Evolutionary conservation across 2,329 filamentous ascomycete genomes (phyloP).

Genomic region (Beauveria varroae): DNA sequence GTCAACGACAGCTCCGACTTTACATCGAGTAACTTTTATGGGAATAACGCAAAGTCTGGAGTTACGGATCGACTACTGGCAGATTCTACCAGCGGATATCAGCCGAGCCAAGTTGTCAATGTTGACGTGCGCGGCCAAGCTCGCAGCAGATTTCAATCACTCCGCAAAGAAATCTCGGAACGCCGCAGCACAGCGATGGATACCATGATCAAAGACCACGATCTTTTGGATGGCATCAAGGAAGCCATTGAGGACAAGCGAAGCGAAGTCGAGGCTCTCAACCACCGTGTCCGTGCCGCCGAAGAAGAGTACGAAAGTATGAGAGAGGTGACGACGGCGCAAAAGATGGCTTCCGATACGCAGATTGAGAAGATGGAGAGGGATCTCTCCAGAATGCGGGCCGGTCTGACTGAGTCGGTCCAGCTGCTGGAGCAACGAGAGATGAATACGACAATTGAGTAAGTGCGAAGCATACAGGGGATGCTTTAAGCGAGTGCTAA

Average conservation of each 20-base stretch:
- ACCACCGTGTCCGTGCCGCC: slow-evolving; percentile 79
- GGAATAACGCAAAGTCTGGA: slow-evolving; percentile 23
- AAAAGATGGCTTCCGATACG: slow-evolving; percentile 81
- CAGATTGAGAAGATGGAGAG: slow-evolving; percentile 99
- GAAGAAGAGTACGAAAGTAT: slow-evolving; percentile 93
- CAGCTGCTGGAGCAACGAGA: slow-evolving; percentile 90
- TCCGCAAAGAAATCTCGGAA: slow-evolving; percentile 90
- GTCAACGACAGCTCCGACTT: slow-evolving; percentile 75
- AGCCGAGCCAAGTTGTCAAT: slow-evolving; percentile 80
- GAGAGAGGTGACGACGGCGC: slow-evolving; percentile 75
- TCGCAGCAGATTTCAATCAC: slow-evolving; percentile 66
- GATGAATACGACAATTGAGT: slow-evolving; percentile 96
- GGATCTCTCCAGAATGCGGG: slow-evolving; percentile 88
- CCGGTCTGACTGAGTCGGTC: slow-evolving; percentile 74
- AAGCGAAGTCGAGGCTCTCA: slow-evolving; percentile 83
- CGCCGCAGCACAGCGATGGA: slow-evolving; percentile 75
- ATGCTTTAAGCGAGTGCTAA: neutral
- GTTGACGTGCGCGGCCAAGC: slow-evolving; percentile 78
- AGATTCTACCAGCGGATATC: slow-evolving; percentile 78
- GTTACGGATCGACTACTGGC: slow-evolving; percentile 69
- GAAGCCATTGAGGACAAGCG: slow-evolving; percentile 96
- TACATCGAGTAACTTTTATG: slow-evolving; percentile 51
- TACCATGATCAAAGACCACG: slow-evolving; percentile 88
- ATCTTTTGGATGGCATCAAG: slow-evolving; percentile 87
- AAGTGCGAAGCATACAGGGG: slow-evolving; percentile 29